Base-by-base conservation (phyloP, 306 rosid species). In the Rubus idaeus region DNA sequence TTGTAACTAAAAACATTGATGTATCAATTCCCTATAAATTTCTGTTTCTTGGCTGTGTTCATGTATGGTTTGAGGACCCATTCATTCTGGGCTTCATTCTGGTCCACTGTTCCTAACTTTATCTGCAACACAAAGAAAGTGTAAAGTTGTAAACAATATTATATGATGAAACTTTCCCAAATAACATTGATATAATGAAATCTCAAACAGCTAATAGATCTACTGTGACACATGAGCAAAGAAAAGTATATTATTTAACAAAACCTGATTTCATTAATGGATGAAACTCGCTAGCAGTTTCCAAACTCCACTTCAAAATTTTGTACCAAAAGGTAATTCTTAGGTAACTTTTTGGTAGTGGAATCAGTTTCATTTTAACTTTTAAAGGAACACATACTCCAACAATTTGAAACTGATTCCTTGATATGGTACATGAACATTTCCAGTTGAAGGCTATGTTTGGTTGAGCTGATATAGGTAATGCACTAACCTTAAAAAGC, bases 91-190 rank as follows among this genome's bases (percentile, higher is more conserved):
- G 97, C 98, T 86, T 89, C 93, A 61, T 65, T 73, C 81, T 95
- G 97, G 61, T 95, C 97, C 72, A 92, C 82, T 35, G 97, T 95
- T 78, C 97, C 97, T 73, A 95, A 86, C 82, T 78, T 92, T 77
- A 92, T 78, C 97, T 89, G 90, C 82, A 73, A 75, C 55, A 70
- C 55, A 14, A 39, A 81, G 66, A 63, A 16, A 64, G 46, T 37
- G 5, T 18, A 18, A 7, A n/a, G 60, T 55, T n/a, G 21, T 7
- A 21, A 70, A 5, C 39, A 5, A 8, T 9, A 35, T n/a, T 55
- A 16, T 16, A 51, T n/a, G 26, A 21, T 8, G 37, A 57, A 9
- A 20, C 60, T 55, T 30, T 55, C 60, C 23, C 23, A 55, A 16
- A 74, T 11, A 6, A 76, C 40, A 13, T 68, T 47, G 4, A 40